Evolutionary conservation across 768 basidiomycete species (phyloP), one percentile per base, ranked within the genome.

Genomic region (Macrolepiota dolichaula): DNA sequence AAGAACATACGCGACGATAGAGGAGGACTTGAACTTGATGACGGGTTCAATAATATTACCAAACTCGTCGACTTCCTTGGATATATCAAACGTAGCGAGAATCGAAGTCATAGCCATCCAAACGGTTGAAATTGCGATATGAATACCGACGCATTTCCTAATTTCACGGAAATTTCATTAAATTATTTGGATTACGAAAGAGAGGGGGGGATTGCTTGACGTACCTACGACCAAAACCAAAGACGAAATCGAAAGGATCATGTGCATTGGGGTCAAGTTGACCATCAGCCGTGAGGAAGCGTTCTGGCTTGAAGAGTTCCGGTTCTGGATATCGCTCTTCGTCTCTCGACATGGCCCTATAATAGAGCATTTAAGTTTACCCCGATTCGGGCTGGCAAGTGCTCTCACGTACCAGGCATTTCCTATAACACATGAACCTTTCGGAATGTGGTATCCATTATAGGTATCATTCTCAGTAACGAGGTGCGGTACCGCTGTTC

Each of bases 311-410:
- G 66, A 79, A 79, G 4, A 37, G 37, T 17, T 68, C 62, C 2
- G 77, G 75, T 36, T 78, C 71, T 11, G 73, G 74, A 62, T 73
- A 80, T 13, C 67, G 68, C 4, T 67, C 60, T 58, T 75, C 73
- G 37, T 81, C 68, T 53, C 73, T 73, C 11, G 73, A 66, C 47
- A 81, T 76, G 3, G 74, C 73, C 80, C 79, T 81, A 25, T 3
- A 37, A 19, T 38, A 29, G 24, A 40, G 24, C 24, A 13, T 49
- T 19, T 25, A 24, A 37, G 25, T 7, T 24, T 17, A 37, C 37
- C 10, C 22, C n/a, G 5, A 36, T 36, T 15, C 11, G 4, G 44
- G n/a, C n/a, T n/a, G 9, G 13, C 15, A 19, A 22, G 17, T 38
- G 22, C 7, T 3, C 5, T 4, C 59, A 64, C 68, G 13, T 57